A percentile compares a stretch with the other conserved stretches of the same genome.
These are phyloP conservation scores for Sarcodon aspratus DNA, from an alignment of 768 basidiomycete genomes.

Conservation along the genomic window DNA sequence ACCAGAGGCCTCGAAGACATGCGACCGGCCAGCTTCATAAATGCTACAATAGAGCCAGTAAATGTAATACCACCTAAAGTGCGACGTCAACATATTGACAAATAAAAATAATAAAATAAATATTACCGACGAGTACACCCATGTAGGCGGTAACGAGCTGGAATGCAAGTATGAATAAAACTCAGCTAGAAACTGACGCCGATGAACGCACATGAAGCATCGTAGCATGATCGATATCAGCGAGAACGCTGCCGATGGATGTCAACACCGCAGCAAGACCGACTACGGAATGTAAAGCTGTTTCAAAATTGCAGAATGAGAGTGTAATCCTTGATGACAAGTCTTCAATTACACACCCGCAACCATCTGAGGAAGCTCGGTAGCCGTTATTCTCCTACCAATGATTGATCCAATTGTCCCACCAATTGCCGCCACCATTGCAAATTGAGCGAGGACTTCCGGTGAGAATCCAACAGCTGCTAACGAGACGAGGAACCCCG, in stretches of 20 bases:
- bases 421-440: constrained; percentile 64
- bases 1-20: constrained; percentile 67
- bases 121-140: constrained; percentile 69
- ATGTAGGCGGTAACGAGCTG: constrained; percentile 70
- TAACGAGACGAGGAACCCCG: constrained; percentile 72
- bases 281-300: constrained; percentile 76
- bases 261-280: constrained; percentile 86
- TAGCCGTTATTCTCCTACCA: constrained; percentile 76
- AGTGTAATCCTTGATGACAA: background rate
- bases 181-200: background rate
- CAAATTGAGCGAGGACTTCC: constrained; percentile 69
- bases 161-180: background rate
- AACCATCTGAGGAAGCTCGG: constrained; percentile 79
- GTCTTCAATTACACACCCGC: constrained; percentile 14
- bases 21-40: constrained; percentile 75
- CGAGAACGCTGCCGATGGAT: constrained; percentile 71
- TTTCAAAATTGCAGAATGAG: background rate
- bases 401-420: constrained; percentile 59
- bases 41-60: constrained; percentile 83
- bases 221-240: constrained; percentile 55
- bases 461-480: constrained; percentile 76
- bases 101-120: background rate
- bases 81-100: constrained; percentile 1
- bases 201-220: constrained; percentile 37
- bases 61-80: constrained; percentile 68